phyloP scores from a whole-genome alignment of 208 protist species.

The Strigomonas culicis region DNA sequence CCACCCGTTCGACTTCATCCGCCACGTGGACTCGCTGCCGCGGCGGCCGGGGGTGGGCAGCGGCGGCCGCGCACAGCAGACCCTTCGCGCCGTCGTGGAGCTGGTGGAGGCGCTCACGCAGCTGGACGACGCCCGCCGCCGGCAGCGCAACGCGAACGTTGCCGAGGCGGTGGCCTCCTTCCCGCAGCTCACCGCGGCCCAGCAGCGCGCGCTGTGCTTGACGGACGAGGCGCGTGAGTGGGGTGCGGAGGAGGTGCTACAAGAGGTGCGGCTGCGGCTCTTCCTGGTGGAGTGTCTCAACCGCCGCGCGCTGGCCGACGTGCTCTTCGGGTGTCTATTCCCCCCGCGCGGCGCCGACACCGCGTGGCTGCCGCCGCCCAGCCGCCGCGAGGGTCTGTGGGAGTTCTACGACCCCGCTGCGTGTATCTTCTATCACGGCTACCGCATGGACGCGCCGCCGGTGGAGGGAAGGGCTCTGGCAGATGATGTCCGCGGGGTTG shows the following conservation, averaged over 20 bases:
- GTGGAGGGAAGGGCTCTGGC: neutral
- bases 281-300: conserved; percentile 53
- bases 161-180: neutral
- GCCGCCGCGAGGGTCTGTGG: conserved; percentile 23
- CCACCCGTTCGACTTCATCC: neutral
- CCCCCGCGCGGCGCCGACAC: neutral
- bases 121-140: neutral
- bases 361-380: neutral
- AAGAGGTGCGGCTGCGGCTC: conserved; percentile 29
- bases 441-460: neutral
- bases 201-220: neutral
- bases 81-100: conserved; percentile 21
- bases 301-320: conserved; percentile 2
- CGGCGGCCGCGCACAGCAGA: neutral
- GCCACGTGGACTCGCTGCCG: neutral
- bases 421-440: conserved; percentile 22
- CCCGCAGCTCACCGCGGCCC: neutral
- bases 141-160: neutral
- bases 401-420: conserved; percentile 28
- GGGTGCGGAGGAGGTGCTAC: conserved; percentile 21
- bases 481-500: conserved; percentile 22
- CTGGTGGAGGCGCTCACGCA: conserved; percentile 37
- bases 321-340: neutral
- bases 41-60: neutral
- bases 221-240: neutral